phyloP scores from a whole-genome alignment of 768 basidiomycete genomes.

The Ramaria rubella region DNA sequence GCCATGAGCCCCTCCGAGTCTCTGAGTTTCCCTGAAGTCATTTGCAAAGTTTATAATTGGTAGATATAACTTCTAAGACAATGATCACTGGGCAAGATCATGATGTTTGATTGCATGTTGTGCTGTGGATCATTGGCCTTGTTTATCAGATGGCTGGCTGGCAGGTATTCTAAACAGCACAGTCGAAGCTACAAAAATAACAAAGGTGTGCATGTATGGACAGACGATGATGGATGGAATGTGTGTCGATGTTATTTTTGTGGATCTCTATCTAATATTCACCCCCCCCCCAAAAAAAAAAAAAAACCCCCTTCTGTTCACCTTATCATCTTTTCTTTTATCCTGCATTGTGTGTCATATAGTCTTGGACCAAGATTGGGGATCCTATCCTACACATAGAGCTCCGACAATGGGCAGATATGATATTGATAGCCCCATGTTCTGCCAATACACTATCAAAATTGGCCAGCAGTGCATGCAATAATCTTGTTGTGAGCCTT shows the following conservation, averaged over 20 bases:
- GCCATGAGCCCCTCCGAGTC: slow-evolving; percentile 68
- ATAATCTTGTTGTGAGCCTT: slow-evolving; percentile 71
- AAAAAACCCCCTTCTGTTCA: too few relatives aligned
- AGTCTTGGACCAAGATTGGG: slow-evolving; percentile 72
- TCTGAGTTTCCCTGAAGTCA: slow-evolving; percentile 59
- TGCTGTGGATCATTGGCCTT: slow-evolving; percentile 23
- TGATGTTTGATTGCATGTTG: slow-evolving; percentile 58
- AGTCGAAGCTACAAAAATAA: slow-evolving; percentile 41
- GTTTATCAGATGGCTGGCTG: slow-evolving; percentile 10
- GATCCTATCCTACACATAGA: slow-evolving; percentile 97
- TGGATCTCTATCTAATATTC: neutral
- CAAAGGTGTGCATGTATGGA: slow-evolving; percentile 72
- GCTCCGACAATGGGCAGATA: slow-evolving; percentile 87
- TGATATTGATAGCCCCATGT: slow-evolving; percentile 92
- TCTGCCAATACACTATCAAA: slow-evolving; percentile 96
- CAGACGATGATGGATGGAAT: slow-evolving; percentile 87
- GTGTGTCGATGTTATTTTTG: slow-evolving; percentile 41
- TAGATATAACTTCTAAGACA: slow-evolving; percentile 19
- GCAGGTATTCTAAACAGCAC: slow-evolving; percentile 36
- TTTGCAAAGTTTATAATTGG: neutral
- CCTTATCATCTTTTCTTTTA: too few relatives aligned
- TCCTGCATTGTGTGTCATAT: neutral
- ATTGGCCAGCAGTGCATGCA: slow-evolving; percentile 81
- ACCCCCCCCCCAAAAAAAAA: neutral
- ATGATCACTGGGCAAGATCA: slow-evolving; percentile 67